Base-by-base conservation (phyloP, 2,329 filamentous ascomycete species). In the Ophiostoma ulmi region DNA sequence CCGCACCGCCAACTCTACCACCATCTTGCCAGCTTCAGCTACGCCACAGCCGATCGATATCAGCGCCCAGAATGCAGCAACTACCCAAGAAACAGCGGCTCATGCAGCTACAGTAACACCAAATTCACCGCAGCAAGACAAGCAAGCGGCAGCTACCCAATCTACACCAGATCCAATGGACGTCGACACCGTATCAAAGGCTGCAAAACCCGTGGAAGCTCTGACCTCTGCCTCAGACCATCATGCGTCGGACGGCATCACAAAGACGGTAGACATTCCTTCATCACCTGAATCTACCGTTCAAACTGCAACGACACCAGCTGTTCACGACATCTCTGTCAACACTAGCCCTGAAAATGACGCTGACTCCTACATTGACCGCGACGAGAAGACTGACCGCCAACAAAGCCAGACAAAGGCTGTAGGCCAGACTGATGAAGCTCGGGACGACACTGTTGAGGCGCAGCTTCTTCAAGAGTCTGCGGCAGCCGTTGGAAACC, bases 271-370 rank as follows among this genome's bases (percentile, higher is more conserved):
- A 2, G 86, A 87, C 73, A 78, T 80, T 2, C 75, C 83, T 6
- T 87, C 84, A 2, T 88, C 86, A 1, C 85, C 86, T 20, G 82
- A 81, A 2, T 94, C 92, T 6, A 93, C 90, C 41, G 86, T 89
- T 1, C 89, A 90, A 75, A 93, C 91, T 63, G 88, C 88, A 70
- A 88, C 90, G 31, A 95, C 92, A 0, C 90, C 92, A 1, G 86
- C 85, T 48, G 84, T 89, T 55, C 86, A 89, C 72, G 86, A 90
- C 73, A 85, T 84, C 7, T 93, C 91, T 1, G 87, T 90, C 0
- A 89, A 90, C 74, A 93, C 91, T 1, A 93, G 90, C 75, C 89
- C 90, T 1, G 90, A 91, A 70, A 86, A 90, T 70, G 90, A 93
- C 67, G 84, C 83, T 22, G 82, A 86, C 67, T 84, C 86, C 63